Evolutionary conservation across 352 stramenopile species (phyloP).

Genomic region (Thraustochytrium striatum): DNA sequence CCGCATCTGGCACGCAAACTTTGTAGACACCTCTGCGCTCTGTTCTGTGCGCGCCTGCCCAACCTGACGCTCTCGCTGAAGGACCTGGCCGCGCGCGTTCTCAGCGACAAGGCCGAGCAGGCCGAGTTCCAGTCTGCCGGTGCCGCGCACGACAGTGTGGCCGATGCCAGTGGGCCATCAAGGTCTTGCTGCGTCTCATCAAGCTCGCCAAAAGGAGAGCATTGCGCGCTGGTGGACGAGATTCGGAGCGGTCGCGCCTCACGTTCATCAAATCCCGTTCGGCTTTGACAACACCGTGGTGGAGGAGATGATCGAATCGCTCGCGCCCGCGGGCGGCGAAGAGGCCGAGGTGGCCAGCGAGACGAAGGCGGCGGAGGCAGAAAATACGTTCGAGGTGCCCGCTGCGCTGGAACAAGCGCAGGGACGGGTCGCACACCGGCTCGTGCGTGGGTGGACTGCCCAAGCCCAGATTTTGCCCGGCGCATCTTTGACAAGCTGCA

Average conservation of each 20-base stretch:
- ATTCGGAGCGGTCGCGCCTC: slow-evolving; percentile 13
- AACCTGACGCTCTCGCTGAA: slow-evolving; percentile 38
- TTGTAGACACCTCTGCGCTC: slow-evolving; percentile 17
- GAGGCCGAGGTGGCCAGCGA: not conserved
- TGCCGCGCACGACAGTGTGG: slow-evolving; percentile 32
- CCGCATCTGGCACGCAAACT: slow-evolving; percentile 21
- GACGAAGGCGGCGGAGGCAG: not conserved
- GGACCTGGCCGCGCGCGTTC: not conserved
- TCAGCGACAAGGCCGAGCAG: slow-evolving; percentile 5
- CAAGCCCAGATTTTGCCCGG: not conserved
- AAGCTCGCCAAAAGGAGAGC: not conserved
- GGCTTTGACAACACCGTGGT: too few species aligned
- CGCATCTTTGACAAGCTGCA: not conserved
- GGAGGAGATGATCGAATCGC: not conserved
- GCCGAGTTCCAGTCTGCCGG: slow-evolving; percentile 6
- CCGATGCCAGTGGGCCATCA: slow-evolving; percentile 13
- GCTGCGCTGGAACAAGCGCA: slow-evolving; percentile 38
- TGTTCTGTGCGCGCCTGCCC: not conserved
- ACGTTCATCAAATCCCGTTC: slow-evolving; percentile 14
- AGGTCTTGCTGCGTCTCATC: not conserved
- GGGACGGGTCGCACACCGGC: slow-evolving; percentile 1
- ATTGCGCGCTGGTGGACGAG: slow-evolving; percentile 1
- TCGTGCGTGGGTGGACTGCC: slow-evolving; percentile 13
- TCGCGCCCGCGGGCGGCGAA: not conserved
- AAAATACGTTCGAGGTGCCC: not conserved